A percentile compares a stretch with the other conserved stretches of the same genome.
phyloP scores from a whole-genome alignment of 139 green algal genomes.

The Tetradesmus obliquus region DNA sequence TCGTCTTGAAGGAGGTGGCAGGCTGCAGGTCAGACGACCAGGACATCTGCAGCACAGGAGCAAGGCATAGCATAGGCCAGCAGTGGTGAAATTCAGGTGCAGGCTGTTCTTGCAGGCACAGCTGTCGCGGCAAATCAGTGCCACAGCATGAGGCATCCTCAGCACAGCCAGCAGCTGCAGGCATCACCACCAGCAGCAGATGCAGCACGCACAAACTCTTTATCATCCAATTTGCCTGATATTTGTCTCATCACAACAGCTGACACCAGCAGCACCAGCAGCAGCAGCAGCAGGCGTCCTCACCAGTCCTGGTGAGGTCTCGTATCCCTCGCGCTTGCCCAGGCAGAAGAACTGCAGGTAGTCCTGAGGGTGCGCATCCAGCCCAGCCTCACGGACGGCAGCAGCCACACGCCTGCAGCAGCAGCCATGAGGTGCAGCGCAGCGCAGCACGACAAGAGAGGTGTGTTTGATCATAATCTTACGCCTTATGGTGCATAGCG shows the following conservation, averaged over 20 bases:
- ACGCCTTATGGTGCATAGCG: too few species aligned
- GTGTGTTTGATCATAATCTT: neutral
- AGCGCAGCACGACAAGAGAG: neutral
- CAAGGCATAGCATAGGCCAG: neutral
- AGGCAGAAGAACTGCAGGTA: conserved; percentile 81
- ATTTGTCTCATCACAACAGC: too few species aligned
- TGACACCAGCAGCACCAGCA: neutral
- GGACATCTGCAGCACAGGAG: neutral
- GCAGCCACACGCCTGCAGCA: conserved; percentile 41
- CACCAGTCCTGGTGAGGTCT: neutral
- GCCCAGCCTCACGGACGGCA: conserved; percentile 12
- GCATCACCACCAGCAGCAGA: too few species aligned
- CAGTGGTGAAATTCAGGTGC: neutral
- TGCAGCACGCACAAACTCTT: too few species aligned
- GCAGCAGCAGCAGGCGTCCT: neutral
- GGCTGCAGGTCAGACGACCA: neutral
- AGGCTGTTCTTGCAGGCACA: too few species aligned
- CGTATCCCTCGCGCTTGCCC: conserved; percentile 52
- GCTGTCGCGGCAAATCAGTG: too few species aligned
- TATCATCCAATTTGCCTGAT: too few species aligned
- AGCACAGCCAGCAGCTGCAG: too few species aligned
- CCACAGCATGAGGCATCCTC: too few species aligned
- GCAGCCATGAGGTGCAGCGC: neutral
- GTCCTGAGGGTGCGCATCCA: conserved; percentile 58
- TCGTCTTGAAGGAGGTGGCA: neutral